These are phyloP conservation scores for Hyaloscypha hepaticicola DNA, from an alignment of 495 filamentous ascomycete genomes.

Conservation along the genomic window DNA sequence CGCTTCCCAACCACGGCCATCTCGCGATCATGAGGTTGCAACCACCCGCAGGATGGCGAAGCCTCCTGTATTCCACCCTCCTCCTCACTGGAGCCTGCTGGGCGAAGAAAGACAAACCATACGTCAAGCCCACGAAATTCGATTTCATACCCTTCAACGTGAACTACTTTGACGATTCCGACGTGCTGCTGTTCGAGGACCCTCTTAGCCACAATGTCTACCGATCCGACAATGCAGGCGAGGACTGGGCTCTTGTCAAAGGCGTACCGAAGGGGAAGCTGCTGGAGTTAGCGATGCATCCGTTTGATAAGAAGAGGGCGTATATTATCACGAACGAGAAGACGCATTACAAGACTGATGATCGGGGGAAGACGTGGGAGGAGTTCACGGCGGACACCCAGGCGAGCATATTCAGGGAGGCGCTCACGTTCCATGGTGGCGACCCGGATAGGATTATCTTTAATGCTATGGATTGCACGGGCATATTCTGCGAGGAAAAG, in stretches of 20 bases:
- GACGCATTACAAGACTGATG: conserved; percentile 74
- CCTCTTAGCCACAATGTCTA: conserved; percentile 53
- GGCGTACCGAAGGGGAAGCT: conserved; percentile 62
- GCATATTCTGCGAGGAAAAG: conserved; percentile 52
- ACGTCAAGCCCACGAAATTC: conserved; percentile 53
- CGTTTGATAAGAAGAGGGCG: conserved; percentile 72
- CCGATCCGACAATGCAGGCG: conserved; percentile 76
- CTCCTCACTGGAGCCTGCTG: conserved; percentile 20
- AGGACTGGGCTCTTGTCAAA: conserved; percentile 64
- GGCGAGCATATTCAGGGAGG: conserved; percentile 40
- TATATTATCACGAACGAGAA: conserved; percentile 67
- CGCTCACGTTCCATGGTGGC: conserved; percentile 73
- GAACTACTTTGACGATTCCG: conserved; percentile 85
- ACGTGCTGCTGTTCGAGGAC: conserved; percentile 70
- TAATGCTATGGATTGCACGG: conserved; percentile 66
- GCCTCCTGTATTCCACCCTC: conserved; percentile 24
- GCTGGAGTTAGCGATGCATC: conserved; percentile 64
- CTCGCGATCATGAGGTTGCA: conserved; percentile 33
- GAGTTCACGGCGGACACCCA: conserved; percentile 60
- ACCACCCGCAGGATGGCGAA: conserved; percentile 25
- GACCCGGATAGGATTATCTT: conserved; percentile 84
- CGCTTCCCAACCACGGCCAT: conserved; percentile 14
- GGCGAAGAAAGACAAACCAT: conserved; percentile 50
- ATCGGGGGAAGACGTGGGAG: conserved; percentile 78
- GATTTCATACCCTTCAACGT: conserved; percentile 60